Conservation (phyloP, 371 early-diverging fungal genomes). For the Mortierella sp. region DNA sequence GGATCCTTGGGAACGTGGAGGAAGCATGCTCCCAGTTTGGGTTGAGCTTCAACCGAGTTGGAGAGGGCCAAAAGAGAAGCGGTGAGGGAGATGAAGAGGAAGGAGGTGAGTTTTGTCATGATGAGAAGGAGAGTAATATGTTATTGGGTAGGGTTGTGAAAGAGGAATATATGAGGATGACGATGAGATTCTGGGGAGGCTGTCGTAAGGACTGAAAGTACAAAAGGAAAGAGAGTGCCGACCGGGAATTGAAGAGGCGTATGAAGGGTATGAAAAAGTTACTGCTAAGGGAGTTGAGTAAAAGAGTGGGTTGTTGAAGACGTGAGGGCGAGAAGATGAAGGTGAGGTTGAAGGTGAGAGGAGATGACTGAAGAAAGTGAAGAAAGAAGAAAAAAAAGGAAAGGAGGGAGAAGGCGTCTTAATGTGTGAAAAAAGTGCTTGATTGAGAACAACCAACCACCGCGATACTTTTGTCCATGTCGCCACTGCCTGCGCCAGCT, state of each 20-base stretch:
- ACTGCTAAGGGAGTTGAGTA: not conserved
- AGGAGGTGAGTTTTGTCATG: slow-evolving; percentile 19
- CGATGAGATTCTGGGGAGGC: not conserved
- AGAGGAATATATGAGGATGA: not conserved
- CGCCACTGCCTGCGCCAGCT: too few relatives aligned
- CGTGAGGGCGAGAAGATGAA: not conserved
- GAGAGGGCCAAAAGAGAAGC: slow-evolving; percentile 17
- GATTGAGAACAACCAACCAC: too few relatives aligned
- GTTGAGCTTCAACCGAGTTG: slow-evolving; percentile 8
- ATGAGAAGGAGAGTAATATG: not conserved
- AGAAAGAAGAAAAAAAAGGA: not conserved
- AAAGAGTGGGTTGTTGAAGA: not conserved
- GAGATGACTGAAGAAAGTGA: not conserved
- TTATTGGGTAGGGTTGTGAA: not conserved
- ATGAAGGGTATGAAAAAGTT: not conserved
- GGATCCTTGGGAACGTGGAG: slow-evolving; percentile 39
- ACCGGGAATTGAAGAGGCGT: not conserved
- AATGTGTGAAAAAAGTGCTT: not conserved
- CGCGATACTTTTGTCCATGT: too few relatives aligned
- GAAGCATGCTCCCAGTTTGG: slow-evolving; percentile 28
- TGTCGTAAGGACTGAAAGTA: not conserved
- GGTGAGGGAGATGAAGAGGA: slow-evolving; percentile 27
- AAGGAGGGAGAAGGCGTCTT: not conserved
- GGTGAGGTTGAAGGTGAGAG: not conserved
- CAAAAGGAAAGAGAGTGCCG: not conserved